A percentile compares a stretch with the other conserved stretches of the same genome.
Conservation (phyloP, 2,329 filamentous ascomycete genomes). For the Arachnomyces sp. region DNA sequence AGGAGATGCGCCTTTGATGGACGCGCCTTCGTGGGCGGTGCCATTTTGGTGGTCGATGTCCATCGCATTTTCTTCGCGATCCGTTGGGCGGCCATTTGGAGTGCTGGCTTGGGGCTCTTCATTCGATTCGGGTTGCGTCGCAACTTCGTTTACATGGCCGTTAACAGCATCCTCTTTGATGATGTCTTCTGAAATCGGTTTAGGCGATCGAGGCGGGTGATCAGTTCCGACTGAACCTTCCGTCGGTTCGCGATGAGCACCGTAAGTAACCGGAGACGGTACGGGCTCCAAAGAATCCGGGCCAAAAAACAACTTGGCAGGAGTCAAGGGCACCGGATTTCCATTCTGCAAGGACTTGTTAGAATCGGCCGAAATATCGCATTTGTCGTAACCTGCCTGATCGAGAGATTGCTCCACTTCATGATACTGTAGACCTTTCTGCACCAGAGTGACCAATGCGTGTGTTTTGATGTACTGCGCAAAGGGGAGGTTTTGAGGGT, state of each 20-base stretch:
- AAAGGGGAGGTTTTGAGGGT: conserved; percentile 54
- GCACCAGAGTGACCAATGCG: conserved; percentile 53
- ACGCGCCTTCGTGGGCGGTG: conserved; percentile 20
- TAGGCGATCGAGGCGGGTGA: conserved; percentile 22
- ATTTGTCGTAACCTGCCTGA: conserved; percentile 31
- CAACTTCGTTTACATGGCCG: conserved; percentile 27
- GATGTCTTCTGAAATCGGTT: conserved; percentile 21
- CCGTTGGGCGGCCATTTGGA: conserved; percentile 7
- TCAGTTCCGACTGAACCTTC: conserved; percentile 22
- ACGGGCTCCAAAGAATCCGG: conserved; percentile 31
- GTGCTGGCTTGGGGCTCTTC: conserved; percentile 17
- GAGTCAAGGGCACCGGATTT: conserved; percentile 25
- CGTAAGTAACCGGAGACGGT: conserved; percentile 19
- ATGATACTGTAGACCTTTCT: conserved; percentile 52
- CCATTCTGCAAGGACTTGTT: conserved; percentile 26
- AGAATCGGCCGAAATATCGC: background rate
- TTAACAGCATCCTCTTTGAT: conserved; percentile 29
- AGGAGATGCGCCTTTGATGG: conserved; percentile 15
- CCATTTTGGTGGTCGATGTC: conserved; percentile 36
- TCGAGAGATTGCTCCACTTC: conserved; percentile 43
- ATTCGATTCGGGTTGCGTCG: conserved; percentile 22
- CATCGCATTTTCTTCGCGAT: conserved; percentile 29
- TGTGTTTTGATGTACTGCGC: conserved; percentile 51
- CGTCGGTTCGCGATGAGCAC: conserved; percentile 12
- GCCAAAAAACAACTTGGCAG: conserved; percentile 40